Percentiles rank a stretch among this genome's conserved stretches.
Evolutionary conservation across 768 basidiomycete genomes (phyloP).

Genomic region (Leccinum uliginosum): DNA sequence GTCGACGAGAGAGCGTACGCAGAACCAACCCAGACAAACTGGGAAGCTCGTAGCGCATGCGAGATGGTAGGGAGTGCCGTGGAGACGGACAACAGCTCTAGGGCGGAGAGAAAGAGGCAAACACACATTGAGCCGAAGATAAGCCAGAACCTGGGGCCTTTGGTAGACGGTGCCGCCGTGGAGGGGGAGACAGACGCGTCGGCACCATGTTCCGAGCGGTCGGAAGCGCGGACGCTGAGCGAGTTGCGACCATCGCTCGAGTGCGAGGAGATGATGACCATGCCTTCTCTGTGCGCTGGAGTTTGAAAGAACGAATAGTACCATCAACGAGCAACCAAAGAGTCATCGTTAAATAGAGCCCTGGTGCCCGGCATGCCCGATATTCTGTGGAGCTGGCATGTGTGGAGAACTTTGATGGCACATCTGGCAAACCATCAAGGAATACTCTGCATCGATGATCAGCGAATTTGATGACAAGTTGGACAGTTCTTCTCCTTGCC

Average conservation of each 20-base stretch:
- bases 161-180: conserved; percentile 1
- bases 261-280: background rate
- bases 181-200: background rate
- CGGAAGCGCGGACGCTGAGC: background rate
- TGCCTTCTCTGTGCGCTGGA: background rate
- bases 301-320: background rate
- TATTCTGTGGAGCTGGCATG: background rate
- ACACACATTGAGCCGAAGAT: conserved; percentile 25
- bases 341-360: background rate
- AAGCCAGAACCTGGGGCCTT: conserved; percentile 24
- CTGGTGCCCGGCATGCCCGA: background rate
- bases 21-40: conserved; percentile 36
- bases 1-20: conserved; percentile 35
- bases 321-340: background rate
- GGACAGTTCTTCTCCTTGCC: background rate
- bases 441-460: conserved; percentile 3
- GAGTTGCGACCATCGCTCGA: conserved; percentile 1
- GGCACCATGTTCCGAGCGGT: background rate
- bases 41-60: conserved; percentile 20
- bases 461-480: background rate
- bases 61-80: conserved; percentile 35
- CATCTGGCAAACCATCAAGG: background rate
- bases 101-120: conserved; percentile 25
- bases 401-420: background rate
- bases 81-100: conserved; percentile 25